phyloP scores from a whole-genome alignment of 371 early-diverging fungal genomes.

The Mortierella sp. region DNA sequence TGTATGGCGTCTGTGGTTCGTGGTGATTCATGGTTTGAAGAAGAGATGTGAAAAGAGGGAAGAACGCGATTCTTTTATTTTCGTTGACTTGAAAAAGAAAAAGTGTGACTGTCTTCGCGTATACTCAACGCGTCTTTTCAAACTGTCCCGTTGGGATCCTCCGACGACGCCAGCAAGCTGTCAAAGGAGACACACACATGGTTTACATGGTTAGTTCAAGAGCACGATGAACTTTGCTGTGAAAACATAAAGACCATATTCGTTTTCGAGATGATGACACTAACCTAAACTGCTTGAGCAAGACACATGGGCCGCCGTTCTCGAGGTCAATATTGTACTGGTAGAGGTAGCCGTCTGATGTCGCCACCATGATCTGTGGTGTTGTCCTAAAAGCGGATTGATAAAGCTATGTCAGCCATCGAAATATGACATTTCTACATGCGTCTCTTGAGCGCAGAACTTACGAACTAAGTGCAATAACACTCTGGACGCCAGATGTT shows the following conservation, averaged over 20 bases:
- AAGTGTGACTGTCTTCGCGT: conserved; percentile 9
- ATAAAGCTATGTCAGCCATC: background rate
- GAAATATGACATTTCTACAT: background rate
- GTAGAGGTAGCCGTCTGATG: conserved; percentile 93
- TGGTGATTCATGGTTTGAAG: conserved; percentile 6
- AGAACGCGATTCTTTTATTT: conserved; percentile 16
- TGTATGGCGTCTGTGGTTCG: conserved; percentile 18
- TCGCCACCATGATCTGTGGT: conserved; percentile 92
- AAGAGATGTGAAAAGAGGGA: background rate
- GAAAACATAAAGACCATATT: background rate
- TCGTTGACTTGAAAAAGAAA: background rate
- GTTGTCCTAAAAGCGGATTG: conserved; percentile 65
- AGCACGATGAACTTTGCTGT: background rate
- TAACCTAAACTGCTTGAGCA: conserved; percentile 85
- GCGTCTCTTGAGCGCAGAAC: background rate
- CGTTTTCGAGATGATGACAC: background rate
- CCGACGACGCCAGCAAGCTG: conserved; percentile 3
- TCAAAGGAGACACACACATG: background rate
- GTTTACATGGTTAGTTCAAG: background rate
- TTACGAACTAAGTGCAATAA: conserved; percentile 86
- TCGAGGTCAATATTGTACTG: conserved; percentile 92
- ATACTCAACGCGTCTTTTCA: background rate
- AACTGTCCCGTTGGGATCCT: conserved; percentile 3
- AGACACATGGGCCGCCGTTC: conserved; percentile 92
- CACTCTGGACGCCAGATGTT: conserved; percentile 82